Base-by-base conservation (phyloP, 1,139 yeast genomes). In the Kodamaea sp. region DNA sequence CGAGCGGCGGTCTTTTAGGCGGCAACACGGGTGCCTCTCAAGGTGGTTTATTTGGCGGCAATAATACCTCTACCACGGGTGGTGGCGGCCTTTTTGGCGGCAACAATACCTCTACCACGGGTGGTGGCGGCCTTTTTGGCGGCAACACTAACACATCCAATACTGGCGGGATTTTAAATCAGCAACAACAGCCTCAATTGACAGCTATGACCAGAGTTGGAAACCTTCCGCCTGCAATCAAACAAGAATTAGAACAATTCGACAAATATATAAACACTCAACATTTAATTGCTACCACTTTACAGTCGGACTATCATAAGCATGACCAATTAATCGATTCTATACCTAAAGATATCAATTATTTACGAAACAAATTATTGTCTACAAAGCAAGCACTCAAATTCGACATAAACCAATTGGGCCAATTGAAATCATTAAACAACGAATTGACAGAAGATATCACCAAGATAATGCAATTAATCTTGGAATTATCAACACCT, bases 131-230 rank as follows among this genome's bases (percentile, higher is more conserved):
- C 11, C 34, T 42, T 8, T 44, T 47, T 36, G 49, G 49, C 7
- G 36, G 32, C 30, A 38, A 25, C 30, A 39, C 33, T 9, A 29
- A 34, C n/a, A 25, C 35, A 8, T 24, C 38, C 29, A 15, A 15
- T 15, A 35, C 42, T 12, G 27, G 42, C 12, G 48, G 48, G 4
- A 43, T 45, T 37, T 20, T 32, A 42, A 27, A 32, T 42, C 29
- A 27, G 11, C 35, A 40, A 27, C 43, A 31, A 22, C 38, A 32
- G 38, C 52, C 55, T 11, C 83, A 78, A 34, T 72, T 89, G 39
- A 85, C 92, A 3, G 84, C 96, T 5, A 79, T 90, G 75, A 87
- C 97, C 0, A 74, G 95, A 39, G 92, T 90, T 3, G 81, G 85
- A 8, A 97, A 90, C 49, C 71, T 92, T 34, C 95, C 97, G 0